Conservation (phyloP, 192 early-diverging fungal species). For the Entomortierella beljakovae region DNA sequence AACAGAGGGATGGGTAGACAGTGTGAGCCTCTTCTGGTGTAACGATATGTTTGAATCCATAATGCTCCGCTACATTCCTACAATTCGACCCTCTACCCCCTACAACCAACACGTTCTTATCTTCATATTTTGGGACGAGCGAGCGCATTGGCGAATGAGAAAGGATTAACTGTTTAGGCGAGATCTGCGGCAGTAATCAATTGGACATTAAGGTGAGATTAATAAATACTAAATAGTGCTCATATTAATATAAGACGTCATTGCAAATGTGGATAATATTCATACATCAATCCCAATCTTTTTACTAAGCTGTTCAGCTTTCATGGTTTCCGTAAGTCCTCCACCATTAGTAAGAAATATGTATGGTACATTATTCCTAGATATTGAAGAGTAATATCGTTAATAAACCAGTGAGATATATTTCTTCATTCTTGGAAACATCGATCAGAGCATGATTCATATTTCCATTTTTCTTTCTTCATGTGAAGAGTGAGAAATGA, state of each 20-base stretch:
- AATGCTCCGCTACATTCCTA: slow-evolving; percentile 71
- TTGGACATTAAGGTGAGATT: background rate
- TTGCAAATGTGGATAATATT: background rate
- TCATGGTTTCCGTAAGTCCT: slow-evolving; percentile 79
- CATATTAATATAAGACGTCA: background rate
- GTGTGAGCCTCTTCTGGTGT: slow-evolving; percentile 69
- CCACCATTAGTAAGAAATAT: slow-evolving; percentile 93
- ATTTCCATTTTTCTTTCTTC: background rate
- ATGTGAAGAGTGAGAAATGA: background rate
- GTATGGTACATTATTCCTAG: slow-evolving; percentile 74
- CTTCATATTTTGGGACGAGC: slow-evolving; percentile 68
- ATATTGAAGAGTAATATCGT: background rate
- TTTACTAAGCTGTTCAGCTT: slow-evolving; percentile 74
- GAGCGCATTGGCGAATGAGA: slow-evolving; percentile 90
- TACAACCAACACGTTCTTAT: slow-evolving; percentile 78
- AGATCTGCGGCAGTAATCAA: slow-evolving; percentile 54
- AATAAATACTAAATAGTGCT: background rate
- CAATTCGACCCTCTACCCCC: slow-evolving; percentile 74
- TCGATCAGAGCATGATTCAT: background rate
- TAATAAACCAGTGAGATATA: too few relatives aligned
- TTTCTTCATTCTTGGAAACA: too few relatives aligned
- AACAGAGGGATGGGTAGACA: slow-evolving; percentile 69
- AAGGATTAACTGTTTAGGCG: slow-evolving; percentile 75
- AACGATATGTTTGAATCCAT: slow-evolving; percentile 73
- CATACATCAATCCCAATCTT: slow-evolving; percentile 65